A percentile compares a stretch with the other conserved stretches of the same genome.
Evolutionary conservation across 1,139 yeast genomes (phyloP).

Genomic region (Candida pseudocylindracea): DNA sequence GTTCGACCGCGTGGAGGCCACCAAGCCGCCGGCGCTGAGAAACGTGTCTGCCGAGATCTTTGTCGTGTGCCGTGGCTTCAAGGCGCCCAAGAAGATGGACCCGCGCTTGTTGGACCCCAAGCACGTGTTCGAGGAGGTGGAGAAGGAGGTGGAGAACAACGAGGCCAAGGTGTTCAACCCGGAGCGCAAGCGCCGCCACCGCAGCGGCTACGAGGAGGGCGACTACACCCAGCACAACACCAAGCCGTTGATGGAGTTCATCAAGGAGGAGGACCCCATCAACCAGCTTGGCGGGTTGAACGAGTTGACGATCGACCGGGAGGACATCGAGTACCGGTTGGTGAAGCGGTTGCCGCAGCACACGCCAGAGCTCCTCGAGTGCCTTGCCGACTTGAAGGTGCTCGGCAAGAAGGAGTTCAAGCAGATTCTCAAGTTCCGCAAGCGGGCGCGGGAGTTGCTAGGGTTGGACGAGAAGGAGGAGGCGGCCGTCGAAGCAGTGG

Average conservation of each 20-base stretch:
- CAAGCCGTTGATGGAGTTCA: slow-evolving; percentile 57
- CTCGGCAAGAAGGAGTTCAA: slow-evolving; percentile 89
- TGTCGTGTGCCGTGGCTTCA: slow-evolving; percentile 88
- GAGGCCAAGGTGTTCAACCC: slow-evolving; percentile 91
- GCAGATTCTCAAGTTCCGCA: slow-evolving; percentile 56
- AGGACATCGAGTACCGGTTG: slow-evolving; percentile 51
- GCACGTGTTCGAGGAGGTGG: slow-evolving; percentile 83
- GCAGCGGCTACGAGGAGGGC: slow-evolving; percentile 96
- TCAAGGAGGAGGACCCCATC: slow-evolving; percentile 65
- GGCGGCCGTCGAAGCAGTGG: slow-evolving; percentile 31
- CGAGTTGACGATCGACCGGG: slow-evolving; percentile 22
- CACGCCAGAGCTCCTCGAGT: slow-evolving; percentile 55
- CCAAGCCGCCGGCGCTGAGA: slow-evolving; percentile 97
- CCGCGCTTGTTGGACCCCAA: slow-evolving; percentile 82
- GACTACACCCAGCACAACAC: slow-evolving; percentile 63
- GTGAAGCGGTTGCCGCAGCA: slow-evolving; percentile 54
- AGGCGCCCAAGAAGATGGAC: slow-evolving; percentile 88
- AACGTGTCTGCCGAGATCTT: slow-evolving; percentile 97
- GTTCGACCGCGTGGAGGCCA: slow-evolving; percentile 91
- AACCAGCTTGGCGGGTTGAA: slow-evolving; percentile 56
- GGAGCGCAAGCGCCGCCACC: slow-evolving; percentile 69
- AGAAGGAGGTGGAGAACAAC: slow-evolving; percentile 55
- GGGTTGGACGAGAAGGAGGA: slow-evolving; percentile 55
- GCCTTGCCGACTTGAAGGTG: slow-evolving; percentile 79
- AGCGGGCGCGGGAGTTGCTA: slow-evolving; percentile 75